Evolutionary conservation across 371 early-diverging fungal species (phyloP).

Genomic region (Choanephora cucurbitarum): DNA sequence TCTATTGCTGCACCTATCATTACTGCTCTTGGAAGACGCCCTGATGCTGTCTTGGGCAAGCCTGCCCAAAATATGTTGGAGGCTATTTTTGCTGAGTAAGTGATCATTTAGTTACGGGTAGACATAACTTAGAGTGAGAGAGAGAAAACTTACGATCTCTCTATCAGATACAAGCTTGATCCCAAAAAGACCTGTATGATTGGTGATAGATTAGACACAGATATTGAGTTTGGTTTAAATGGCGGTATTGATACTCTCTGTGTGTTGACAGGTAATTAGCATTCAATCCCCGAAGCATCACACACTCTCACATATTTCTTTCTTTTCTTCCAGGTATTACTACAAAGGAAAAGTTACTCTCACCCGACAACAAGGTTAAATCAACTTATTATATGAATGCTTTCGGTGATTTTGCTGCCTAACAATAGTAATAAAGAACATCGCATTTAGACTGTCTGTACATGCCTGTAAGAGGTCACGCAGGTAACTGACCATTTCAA

Average conservation of each 20-base stretch:
- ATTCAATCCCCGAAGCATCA: background rate
- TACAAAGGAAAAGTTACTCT: constrained; percentile 49
- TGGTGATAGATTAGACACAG: constrained; percentile 96
- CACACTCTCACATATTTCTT: background rate
- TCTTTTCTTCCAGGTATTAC: constrained; percentile 44
- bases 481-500: background rate
- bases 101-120: background rate
- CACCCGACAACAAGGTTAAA: constrained; percentile 48
- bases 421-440: background rate
- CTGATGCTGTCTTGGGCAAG: constrained; percentile 88
- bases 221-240: constrained; percentile 90
- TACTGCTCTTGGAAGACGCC: constrained; percentile 70
- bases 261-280: constrained; percentile 81
- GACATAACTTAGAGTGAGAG: too few species aligned
- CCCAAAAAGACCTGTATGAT: constrained; percentile 90
- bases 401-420: constrained; percentile 53
- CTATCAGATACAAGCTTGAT: constrained; percentile 71
- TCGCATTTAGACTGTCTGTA: background rate
- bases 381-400: constrained; percentile 60
- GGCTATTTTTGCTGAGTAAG: constrained; percentile 75
- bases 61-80: constrained; percentile 92
- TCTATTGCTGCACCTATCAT: constrained; percentile 77
- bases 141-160: background rate
- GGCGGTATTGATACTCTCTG: constrained; percentile 89
- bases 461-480: background rate